phyloP scores from a whole-genome alignment of 257 asterid genomes.

The Osmanthus fragrans region DNA sequence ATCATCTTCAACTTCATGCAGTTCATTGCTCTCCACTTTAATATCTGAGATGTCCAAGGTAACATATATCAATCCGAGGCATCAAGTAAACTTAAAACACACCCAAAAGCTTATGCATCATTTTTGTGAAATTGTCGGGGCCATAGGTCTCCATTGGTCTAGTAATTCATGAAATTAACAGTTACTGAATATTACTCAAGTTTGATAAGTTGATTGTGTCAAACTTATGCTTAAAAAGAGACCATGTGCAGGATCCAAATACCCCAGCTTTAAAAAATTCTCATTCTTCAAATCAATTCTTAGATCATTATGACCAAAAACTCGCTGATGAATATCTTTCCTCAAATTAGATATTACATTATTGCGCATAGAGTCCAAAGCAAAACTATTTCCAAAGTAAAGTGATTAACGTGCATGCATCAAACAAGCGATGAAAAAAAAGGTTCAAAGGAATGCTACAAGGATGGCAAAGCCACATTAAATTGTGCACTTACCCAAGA shows the following conservation, averaged over 20 bases:
- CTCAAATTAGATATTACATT: not conserved
- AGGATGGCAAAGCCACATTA: not conserved
- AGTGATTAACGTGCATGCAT: not conserved
- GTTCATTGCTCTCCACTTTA: constrained; percentile 41
- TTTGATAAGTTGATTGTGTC: constrained; percentile 2
- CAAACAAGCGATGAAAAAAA: not conserved
- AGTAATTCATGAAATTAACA: constrained; percentile 16
- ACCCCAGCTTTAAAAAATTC: not conserved
- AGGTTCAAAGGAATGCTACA: not conserved
- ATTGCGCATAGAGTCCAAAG: not conserved
- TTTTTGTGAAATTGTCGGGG: not conserved
- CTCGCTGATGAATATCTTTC: constrained; percentile 13
- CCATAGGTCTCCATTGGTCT: constrained; percentile 5
- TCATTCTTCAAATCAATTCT: constrained; percentile 6
- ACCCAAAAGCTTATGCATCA: constrained; percentile 7
- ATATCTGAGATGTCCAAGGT: constrained; percentile 33
- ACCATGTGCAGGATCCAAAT: not conserved
- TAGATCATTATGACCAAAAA: constrained; percentile 1
- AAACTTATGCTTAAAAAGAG: not conserved
- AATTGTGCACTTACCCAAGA: not conserved
- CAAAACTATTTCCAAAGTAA: not conserved
- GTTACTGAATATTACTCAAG: constrained; percentile 5
- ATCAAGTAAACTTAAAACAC: constrained; percentile 9
- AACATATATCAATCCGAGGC: constrained; percentile 26
- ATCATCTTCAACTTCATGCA: constrained; percentile 41